phyloP scores from a whole-genome alignment of 345 rosid species.

The Dovyalis caffra region DNA sequence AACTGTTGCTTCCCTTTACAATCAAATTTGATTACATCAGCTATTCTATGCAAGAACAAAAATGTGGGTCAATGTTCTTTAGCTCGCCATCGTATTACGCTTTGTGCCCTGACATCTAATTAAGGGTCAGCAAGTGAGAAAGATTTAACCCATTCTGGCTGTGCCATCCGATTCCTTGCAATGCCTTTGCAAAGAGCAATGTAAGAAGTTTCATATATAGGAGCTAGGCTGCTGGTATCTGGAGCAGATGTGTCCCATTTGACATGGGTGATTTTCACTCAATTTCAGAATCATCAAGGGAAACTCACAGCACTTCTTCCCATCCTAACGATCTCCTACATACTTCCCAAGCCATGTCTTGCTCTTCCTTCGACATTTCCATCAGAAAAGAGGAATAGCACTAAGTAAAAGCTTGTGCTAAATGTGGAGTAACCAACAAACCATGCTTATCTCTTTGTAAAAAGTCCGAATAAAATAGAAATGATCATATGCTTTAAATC shows the following conservation, averaged over 20 bases:
- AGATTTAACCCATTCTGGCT: slow-evolving; percentile 70
- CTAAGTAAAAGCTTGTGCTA: not conserved
- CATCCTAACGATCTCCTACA: slow-evolving; percentile 63
- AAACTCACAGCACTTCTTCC: slow-evolving; percentile 79
- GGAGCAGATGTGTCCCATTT: slow-evolving; percentile 29
- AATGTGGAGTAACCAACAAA: too few relatives aligned
- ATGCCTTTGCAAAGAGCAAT: slow-evolving; percentile 31
- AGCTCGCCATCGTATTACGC: not conserved
- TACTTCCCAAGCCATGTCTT: slow-evolving; percentile 99
- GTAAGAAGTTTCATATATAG: not conserved
- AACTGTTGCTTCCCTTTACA: too few relatives aligned
- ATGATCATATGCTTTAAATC: too few relatives aligned
- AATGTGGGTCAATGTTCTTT: not conserved
- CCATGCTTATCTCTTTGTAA: too few relatives aligned
- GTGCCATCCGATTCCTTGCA: slow-evolving; percentile 47
- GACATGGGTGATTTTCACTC: slow-evolving; percentile 40
- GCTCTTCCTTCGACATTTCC: slow-evolving; percentile 73
- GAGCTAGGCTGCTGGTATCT: slow-evolving; percentile 18
- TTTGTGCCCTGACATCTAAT: slow-evolving; percentile 78
- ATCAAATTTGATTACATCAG: too few relatives aligned
- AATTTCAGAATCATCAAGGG: slow-evolving; percentile 48
- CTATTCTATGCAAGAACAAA: not conserved
- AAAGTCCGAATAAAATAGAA: too few relatives aligned
- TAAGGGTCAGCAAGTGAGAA: slow-evolving; percentile 79
- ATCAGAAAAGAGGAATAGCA: not conserved